phyloP scores from a whole-genome alignment of 2,329 filamentous ascomycete genomes.

The Ascomycota sp. region DNA sequence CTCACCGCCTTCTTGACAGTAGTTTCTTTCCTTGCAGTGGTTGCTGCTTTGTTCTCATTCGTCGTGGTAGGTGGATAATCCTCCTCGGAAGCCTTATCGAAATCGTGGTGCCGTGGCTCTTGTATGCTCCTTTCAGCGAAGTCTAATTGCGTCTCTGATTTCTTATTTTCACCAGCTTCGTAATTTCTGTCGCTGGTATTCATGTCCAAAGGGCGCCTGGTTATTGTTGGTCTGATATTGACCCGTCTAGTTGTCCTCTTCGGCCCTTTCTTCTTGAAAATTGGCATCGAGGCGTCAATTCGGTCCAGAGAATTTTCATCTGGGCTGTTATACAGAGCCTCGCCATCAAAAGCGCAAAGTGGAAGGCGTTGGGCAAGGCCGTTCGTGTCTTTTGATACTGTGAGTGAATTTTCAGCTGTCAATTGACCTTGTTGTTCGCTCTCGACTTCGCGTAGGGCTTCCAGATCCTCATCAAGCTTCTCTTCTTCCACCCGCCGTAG shows the following conservation, averaged over 20 bases:
- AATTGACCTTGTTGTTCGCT: constrained; percentile 14
- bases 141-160: constrained; percentile 10
- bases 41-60: constrained; percentile 6
- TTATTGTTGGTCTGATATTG: constrained; percentile 37
- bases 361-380: constrained; percentile 20
- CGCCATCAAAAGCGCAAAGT: constrained; percentile 44
- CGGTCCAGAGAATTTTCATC: constrained; percentile 29
- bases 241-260: constrained; percentile 55
- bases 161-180: constrained; percentile 13
- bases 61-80: constrained; percentile 2
- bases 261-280: constrained; percentile 68
- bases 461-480: constrained; percentile 50
- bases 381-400: constrained; percentile 18
- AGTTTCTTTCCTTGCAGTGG: constrained; percentile 15
- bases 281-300: constrained; percentile 37
- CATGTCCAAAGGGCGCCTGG: constrained; percentile 22
- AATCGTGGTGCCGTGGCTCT: background rate
- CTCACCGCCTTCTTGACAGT: constrained; percentile 29
- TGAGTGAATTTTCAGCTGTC: constrained; percentile 6
- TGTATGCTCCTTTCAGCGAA: background rate
- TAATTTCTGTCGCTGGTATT: constrained; percentile 9
- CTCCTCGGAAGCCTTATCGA: background rate
- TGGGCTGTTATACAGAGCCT: constrained; percentile 33
- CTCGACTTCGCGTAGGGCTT: constrained; percentile 54
- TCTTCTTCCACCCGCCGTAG: constrained; percentile 52